Base-by-base conservation (phyloP, 805 yeast genomes). In the Schizosaccharomyces lindneri region DNA sequence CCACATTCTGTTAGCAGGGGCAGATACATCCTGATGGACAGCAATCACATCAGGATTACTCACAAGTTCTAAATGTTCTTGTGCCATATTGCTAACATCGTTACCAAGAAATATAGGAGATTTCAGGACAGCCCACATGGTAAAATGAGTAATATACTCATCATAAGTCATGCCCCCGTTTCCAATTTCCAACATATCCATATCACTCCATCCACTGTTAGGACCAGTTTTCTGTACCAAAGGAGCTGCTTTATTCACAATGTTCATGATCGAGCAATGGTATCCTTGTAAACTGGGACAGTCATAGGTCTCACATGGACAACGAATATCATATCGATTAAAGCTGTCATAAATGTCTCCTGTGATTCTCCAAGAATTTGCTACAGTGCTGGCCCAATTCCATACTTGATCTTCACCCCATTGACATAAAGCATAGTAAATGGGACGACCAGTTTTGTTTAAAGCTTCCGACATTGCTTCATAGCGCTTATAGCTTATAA, bases 341-440 rank as follows among this genome's bases (percentile, higher is more conserved):
- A 51, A 51, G 62, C 67, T 69, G 13, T 64, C 63, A 63, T 15
- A 70, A 63, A 62, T 70, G 71, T n/a, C 72, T 70, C 57, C 57
- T 43, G 68, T 63, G 43, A 70, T 67, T 61, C 72, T 64, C 71
- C 71, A 69, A 4, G 72, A 69, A 62, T 69, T 68, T 21, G 72
- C 64, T 29, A 70, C 65, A 1, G 67, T 66, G 17, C 67, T 65
- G 5, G 66, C 71, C 72, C 72, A 70, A 41, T 68, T 64, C 68
- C 68, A 70, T 3, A 70, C 68, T 24, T 62, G 59, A 62, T 70
- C 72, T 62, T 69, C 69, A 15, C 72, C 72, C 72, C 72, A 70
- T 62, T 70, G 68, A 62, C 72, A 70, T 27, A 69, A 48, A 7
- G 72, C 67, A 62, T 69, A 70, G 59, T 69, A 66, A 15, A 70